Evolutionary conservation across 2,329 filamentous ascomycete species (phyloP), one percentile per base, ranked within the genome.

Genomic region (Botrytis sinoallii): DNA sequence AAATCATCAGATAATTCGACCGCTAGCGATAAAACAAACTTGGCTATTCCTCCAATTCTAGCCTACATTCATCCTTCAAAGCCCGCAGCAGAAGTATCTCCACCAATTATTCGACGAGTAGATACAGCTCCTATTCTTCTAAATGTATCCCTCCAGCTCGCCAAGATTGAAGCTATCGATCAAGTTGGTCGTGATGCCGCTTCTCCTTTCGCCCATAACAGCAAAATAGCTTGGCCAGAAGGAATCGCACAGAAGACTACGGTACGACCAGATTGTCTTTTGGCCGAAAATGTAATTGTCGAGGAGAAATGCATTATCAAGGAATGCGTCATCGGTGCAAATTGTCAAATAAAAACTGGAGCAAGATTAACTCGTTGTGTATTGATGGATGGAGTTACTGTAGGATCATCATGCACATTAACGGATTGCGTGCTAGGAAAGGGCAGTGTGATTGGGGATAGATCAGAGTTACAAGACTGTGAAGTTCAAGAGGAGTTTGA

Each of bases 301-400:
- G 93, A 95, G 80, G 93, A 95, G 79, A 95, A 95, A 81, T 91
- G 90, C 38, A 92, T 94, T n/a, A 92, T 99, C 84, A 98, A 97
- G 82, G 94, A 97, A 82, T 92, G 88, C 55, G 93, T 98, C 44
- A 89, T 99, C 59, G 96, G 96, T 4, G 90, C 93, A 7, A 94
- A 93, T 78, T 97, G 94, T 81, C 91, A 93, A 79, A 95, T 99
- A 76, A 90, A 91, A 75, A 90, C 92, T 77, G 94, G 94, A n/a
- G 94, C 92, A 44, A 93, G 95, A 77, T 84, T 99, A 63, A 91
- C 90, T n/a, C 89, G 95, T 76, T 98, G 95, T 82, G 83, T 98
- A 66, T 84, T 98, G 32, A 98, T 98, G 94, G 95, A 98, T 75
- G 93, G 93, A 5, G 95, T 93, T 0, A 90, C 93, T 12, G 88